These are phyloP conservation scores for Polysphondylium violaceum DNA, from an alignment of 78 protist species.

Conservation along the genomic window DNA sequence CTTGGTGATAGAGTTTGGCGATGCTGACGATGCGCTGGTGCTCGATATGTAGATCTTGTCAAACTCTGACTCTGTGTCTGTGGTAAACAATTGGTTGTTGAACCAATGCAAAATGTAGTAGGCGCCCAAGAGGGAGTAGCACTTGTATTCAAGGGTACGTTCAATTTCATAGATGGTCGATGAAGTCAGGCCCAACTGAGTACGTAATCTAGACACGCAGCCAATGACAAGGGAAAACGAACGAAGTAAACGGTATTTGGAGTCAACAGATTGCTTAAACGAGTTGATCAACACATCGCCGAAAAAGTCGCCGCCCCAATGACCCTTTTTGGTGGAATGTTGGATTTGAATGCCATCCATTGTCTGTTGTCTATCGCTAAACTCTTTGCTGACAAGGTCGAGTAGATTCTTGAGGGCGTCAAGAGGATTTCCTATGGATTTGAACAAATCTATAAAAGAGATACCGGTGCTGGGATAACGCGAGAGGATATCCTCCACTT, in stretches of 20 bases:
- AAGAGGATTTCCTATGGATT: background rate
- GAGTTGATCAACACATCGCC: background rate
- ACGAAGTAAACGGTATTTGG: background rate
- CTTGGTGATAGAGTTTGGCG: background rate
- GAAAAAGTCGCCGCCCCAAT: conserved; percentile 39
- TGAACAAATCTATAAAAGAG: conserved; percentile 7
- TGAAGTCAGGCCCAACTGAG: background rate
- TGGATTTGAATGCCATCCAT: background rate
- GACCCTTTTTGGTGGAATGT: background rate
- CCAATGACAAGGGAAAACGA: conserved; percentile 6
- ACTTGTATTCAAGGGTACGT: background rate
- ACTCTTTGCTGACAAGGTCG: background rate
- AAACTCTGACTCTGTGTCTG: background rate
- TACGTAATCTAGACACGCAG: conserved; percentile 6
- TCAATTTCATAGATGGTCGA: background rate
- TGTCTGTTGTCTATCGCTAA: conserved; percentile 2
- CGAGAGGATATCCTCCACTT: no score
- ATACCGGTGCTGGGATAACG: background rate
- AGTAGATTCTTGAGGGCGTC: background rate
- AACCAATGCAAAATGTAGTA: conserved; percentile 48
- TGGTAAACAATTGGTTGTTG: conserved; percentile 38
- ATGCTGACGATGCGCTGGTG: background rate
- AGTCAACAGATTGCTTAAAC: background rate
- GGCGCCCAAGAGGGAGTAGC: background rate
- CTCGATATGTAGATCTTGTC: conserved; percentile 1